Evolutionary conservation across 148 eudicot genomes (phyloP), one percentile per base, ranked within the genome.

Genomic region (Diospyros lotus): DNA sequence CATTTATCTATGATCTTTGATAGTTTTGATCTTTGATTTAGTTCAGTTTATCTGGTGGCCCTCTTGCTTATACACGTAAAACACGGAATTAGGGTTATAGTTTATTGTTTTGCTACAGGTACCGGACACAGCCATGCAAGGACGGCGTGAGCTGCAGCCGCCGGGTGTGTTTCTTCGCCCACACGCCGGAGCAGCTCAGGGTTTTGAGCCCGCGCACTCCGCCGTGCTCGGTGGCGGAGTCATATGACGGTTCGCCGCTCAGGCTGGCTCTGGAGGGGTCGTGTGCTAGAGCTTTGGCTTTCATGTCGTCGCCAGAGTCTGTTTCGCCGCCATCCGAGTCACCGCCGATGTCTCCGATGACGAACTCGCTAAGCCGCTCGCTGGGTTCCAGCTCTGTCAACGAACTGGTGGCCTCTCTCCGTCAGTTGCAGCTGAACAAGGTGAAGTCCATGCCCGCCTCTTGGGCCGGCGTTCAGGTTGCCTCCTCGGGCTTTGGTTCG

Each of bases 41-140:
- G 28, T 28, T 28, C 28, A 28, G 28, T 28, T 28, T 28, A 28
- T 28, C 28, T 28, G 28, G 28, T 28, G 28, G 28, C 0, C 28
- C 28, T 28, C 28, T 28, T 28, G 28, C 28, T 28, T 28, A 28
- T 28, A 28, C 28, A 28, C 28, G 28, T 28, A 28, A 28, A 28
- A 28, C 28, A 28, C 28, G 28, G 28, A 28, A 28, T 28, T 28
- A 0, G 28, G 0, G 28, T 28, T 28, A 28, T 28, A 0, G 28
- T 28, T 28, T 28, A 28, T 28, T 28, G 0, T 28, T 0, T 28
- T 28, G 28, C 28, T 0, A 28, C 28, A 28, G 28, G 28, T 79
- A 79, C 74, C 74, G 81, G 40, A 79, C 81, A 61, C 77, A 68
- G 77, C 81, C 77, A 2, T 79, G 81, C 56, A 79, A 79, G 74